Base-by-base conservation (phyloP, 106 monocot genomes). In the Phalaenopsis aphrodite region DNA sequence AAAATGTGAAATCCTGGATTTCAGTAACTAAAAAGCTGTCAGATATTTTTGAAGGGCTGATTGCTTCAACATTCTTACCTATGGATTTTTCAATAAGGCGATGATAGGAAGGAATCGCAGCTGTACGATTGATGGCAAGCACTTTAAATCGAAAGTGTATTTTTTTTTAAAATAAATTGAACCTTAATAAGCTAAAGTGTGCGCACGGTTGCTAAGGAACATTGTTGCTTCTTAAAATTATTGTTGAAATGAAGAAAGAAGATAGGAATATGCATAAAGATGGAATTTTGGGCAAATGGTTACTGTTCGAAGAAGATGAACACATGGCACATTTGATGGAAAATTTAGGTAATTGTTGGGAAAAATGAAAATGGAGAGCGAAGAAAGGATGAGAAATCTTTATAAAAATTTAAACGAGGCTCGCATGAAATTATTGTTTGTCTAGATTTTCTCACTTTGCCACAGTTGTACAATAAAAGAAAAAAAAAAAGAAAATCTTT, bases 171-270 rank as follows among this genome's bases (percentile, higher is more conserved):
- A n/a, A n/a, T 6, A 61, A 61, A 61, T 21, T n/a, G 61, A 61
- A 61, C 61, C 10, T 10, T 8, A 61, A 61, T 5, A 61, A 61
- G 21, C 21, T 21, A 61, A 61, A 18, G 21, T 61, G 21, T 21
- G 19, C 61, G 1, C 5, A 61, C 6, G 18, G 61, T n/a, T 4
- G n/a, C 61, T 4, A n/a, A 30, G 61, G 61, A 21, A 61, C n/a
- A 4, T 4, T n/a, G 19, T 21, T 21, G 21, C n/a, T n/a, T 52
- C 52, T 61, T 61, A 61, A 61, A 61, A 5, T 61, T n/a, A 61
- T 61, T 61, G 61, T 6, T 61, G 61, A 61, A 61, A n/a, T 61
- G 61, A 61, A 61, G 61, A 61, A 61, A 61, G 61, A 61, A n/a
- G 61, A 61, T 21, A n/a, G 3, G n/a, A 61, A n/a, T n/a, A 61